phyloP scores from a whole-genome alignment of 306 rosid species.

The Casuarina glauca region DNA sequence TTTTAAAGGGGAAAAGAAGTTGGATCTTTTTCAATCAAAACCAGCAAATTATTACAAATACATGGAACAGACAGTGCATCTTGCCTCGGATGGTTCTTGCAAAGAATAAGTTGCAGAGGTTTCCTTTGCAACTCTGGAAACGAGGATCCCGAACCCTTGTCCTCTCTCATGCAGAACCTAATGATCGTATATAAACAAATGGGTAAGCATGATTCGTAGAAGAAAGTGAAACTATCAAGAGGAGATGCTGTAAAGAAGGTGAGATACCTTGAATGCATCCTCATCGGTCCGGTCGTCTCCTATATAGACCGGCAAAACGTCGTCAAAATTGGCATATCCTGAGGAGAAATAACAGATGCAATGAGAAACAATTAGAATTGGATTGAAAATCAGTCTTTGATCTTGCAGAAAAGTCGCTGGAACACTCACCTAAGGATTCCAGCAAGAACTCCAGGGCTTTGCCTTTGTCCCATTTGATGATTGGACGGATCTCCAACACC shows the following conservation, averaged over 20 bases:
- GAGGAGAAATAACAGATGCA: background rate
- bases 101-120: slow-evolving; percentile 79
- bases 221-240: background rate
- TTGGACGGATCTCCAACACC: slow-evolving; percentile 85
- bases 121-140: slow-evolving; percentile 78
- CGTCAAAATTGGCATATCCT: slow-evolving; percentile 73
- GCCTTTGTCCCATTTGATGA: slow-evolving; percentile 97
- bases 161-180: slow-evolving; percentile 69
- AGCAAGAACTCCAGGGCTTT: slow-evolving; percentile 85
- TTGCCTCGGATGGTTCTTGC: slow-evolving; percentile 89
- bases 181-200: background rate
- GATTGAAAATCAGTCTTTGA: background rate
- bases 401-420: background rate
- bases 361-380: slow-evolving; percentile 1
- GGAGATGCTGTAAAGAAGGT: background rate
- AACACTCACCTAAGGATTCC: slow-evolving; percentile 61
- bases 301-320: slow-evolving; percentile 77
- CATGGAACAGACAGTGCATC: background rate
- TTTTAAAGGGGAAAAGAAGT: no score
- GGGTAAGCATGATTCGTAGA: background rate
- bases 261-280: slow-evolving; percentile 81
- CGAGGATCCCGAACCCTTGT: slow-evolving; percentile 90
- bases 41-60: no score
- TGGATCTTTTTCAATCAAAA: no score
- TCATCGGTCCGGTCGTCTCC: slow-evolving; percentile 96